phyloP scores from a whole-genome alignment of 257 asterid genomes.

The Nicotiana obtusifolia region DNA sequence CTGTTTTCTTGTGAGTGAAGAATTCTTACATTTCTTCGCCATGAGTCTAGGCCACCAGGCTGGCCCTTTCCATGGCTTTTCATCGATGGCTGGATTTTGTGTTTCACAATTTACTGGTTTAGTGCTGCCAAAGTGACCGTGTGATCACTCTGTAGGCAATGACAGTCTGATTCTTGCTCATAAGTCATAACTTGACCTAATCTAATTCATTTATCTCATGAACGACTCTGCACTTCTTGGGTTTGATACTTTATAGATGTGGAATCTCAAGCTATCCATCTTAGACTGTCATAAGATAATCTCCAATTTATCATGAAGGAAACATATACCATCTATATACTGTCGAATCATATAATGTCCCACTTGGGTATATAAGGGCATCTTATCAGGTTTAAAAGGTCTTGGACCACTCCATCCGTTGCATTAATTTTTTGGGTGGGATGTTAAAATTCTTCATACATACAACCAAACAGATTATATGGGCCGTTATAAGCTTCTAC shows the following conservation, averaged over 20 bases:
- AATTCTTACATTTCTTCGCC: slow-evolving; percentile 8
- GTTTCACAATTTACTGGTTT: neutral
- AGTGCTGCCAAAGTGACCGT: neutral
- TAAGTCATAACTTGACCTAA: neutral
- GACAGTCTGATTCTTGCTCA: neutral
- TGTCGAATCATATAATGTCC: neutral
- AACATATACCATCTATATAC: neutral
- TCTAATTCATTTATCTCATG: neutral
- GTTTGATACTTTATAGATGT: neutral
- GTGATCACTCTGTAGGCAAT: slow-evolving; percentile 5
- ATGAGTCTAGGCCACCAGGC: slow-evolving; percentile 7
- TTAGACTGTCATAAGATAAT: neutral
- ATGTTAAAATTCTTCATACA: neutral
- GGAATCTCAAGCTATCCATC: neutral
- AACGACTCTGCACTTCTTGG: neutral
- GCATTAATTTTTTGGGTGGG: neutral
- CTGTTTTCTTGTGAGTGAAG: slow-evolving; percentile 10
- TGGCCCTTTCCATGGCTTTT: slow-evolving; percentile 14
- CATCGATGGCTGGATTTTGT: neutral
- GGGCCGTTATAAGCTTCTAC: neutral
- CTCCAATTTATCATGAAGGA: slow-evolving; percentile 2
- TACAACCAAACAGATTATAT: neutral
- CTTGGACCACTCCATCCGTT: neutral
- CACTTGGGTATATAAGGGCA: neutral
- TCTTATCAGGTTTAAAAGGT: neutral